phyloP scores from a whole-genome alignment of 2,329 filamentous ascomycete species.

The Fusarium temperatum region DNA sequence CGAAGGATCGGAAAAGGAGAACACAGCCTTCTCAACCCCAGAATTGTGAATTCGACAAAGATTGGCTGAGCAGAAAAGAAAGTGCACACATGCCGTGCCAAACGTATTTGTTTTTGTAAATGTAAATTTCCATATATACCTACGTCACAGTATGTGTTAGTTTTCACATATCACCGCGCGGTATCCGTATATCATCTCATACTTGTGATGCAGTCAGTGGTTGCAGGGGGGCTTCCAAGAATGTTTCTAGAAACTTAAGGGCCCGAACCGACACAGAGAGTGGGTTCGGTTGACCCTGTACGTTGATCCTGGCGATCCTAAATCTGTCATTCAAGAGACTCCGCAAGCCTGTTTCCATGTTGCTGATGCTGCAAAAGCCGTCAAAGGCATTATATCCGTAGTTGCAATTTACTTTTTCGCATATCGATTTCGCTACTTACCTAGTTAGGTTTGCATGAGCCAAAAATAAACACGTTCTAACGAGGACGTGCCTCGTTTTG shows the following conservation, averaged over 20 bases:
- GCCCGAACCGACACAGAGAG: neutral
- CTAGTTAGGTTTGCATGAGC: neutral
- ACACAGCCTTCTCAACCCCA: constrained; percentile 14
- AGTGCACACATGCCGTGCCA: neutral
- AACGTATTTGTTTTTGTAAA: neutral
- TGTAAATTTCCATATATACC: too few relatives aligned
- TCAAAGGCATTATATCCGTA: neutral
- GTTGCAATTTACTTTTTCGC: neutral
- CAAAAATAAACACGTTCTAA: constrained; percentile 29
- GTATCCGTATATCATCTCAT: neutral
- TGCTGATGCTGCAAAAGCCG: neutral
- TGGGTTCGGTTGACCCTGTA: neutral
- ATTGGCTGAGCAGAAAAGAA: neutral
- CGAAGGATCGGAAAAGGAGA: constrained; percentile 5
- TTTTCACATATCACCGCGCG: neutral
- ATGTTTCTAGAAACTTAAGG: constrained; percentile 11
- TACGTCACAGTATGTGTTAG: neutral
- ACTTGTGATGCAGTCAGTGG: neutral
- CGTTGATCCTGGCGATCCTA: neutral
- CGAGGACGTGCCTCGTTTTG: neutral
- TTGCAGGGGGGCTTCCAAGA: neutral
- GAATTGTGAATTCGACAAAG: neutral
- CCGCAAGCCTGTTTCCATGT: neutral
- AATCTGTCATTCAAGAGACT: neutral
- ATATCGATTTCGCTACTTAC: neutral